Percentiles rank a stretch among this genome's conserved stretches.
Evolutionary conservation across 2,329 filamentous ascomycete species (phyloP).

Genomic region (Coniochaeta ligniaria): DNA sequence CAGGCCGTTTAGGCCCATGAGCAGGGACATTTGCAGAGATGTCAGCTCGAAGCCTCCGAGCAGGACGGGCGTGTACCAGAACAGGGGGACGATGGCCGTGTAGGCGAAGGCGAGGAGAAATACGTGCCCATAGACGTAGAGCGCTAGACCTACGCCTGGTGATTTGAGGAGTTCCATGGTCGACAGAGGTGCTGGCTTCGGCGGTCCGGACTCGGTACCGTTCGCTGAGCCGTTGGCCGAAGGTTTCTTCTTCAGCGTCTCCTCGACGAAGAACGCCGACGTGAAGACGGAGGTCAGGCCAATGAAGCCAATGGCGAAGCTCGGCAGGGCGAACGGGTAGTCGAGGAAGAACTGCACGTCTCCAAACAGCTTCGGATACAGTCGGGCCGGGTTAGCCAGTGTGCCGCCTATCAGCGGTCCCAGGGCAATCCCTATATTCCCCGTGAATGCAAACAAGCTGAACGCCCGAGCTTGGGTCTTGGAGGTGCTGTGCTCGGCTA

Average conservation of each 20-base stretch:
- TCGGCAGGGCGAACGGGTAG: conserved; percentile 61
- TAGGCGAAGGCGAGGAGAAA: conserved; percentile 65
- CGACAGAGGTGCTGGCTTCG: conserved; percentile 26
- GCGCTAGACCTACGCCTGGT: conserved; percentile 58
- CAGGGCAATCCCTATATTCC: conserved; percentile 67
- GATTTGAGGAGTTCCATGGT: conserved; percentile 49
- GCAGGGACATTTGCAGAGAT: conserved; percentile 55
- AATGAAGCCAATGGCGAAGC: conserved; percentile 47
- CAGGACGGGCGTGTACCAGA: conserved; percentile 54
- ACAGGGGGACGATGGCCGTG: conserved; percentile 63
- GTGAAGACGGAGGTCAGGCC: conserved; percentile 45
- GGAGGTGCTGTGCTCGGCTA: conserved; percentile 63
- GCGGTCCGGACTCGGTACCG: conserved; percentile 3
- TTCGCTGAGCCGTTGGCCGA: conserved; percentile 9
- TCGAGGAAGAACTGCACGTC: conserved; percentile 48
- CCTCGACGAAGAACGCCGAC: conserved; percentile 51
- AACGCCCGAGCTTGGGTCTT: conserved; percentile 68
- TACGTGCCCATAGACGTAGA: conserved; percentile 58
- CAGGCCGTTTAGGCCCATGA: conserved; percentile 57
- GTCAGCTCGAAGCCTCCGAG: conserved; percentile 62
- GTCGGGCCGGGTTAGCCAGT: conserved; percentile 58
- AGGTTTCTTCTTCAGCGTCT: conserved; percentile 40
- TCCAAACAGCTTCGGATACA: conserved; percentile 55
- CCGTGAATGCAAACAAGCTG: conserved; percentile 68
- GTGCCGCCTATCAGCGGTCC: conserved; percentile 64